phyloP scores from a whole-genome alignment of 495 filamentous ascomycete genomes.

The Daldinia childiae region DNA sequence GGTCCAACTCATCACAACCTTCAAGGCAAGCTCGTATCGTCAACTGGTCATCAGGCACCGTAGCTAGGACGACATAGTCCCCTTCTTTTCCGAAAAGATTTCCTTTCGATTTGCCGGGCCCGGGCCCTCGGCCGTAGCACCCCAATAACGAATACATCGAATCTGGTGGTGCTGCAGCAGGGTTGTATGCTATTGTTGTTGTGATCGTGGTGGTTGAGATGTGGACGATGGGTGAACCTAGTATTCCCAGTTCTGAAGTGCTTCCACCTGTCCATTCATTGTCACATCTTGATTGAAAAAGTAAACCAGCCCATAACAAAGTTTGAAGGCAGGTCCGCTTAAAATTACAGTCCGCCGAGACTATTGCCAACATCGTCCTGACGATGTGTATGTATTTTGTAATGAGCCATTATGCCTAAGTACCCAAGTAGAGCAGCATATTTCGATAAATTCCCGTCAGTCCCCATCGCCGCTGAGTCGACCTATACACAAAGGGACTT shows the following conservation, averaged over 20 bases:
- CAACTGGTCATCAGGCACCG: slow-evolving; percentile 10
- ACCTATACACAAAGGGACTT: slow-evolving; percentile 36
- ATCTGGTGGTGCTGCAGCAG: slow-evolving; percentile 20
- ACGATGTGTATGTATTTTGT: slow-evolving; percentile 14
- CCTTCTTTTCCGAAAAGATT: slow-evolving; percentile 27
- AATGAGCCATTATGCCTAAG: slow-evolving; percentile 27
- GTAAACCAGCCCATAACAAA: slow-evolving; percentile 31
- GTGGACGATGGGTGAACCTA: slow-evolving; percentile 16
- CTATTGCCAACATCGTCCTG: slow-evolving; percentile 28
- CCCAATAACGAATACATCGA: slow-evolving; percentile 29
- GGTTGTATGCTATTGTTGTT: slow-evolving; percentile 40
- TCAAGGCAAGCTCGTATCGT: slow-evolving; percentile 32
- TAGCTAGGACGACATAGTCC: slow-evolving; percentile 1
- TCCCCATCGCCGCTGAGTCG: slow-evolving; percentile 17
- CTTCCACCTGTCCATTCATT: slow-evolving; percentile 10
- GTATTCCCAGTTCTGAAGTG: slow-evolving; percentile 26
- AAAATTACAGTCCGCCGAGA: slow-evolving; percentile 23
- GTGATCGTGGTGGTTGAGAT: slow-evolving; percentile 37
- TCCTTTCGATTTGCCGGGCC: background rate
- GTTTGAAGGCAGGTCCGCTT: slow-evolving; percentile 22
- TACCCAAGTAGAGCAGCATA: slow-evolving; percentile 11
- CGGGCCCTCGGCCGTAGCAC: slow-evolving; percentile 13
- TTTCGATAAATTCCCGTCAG: slow-evolving; percentile 19
- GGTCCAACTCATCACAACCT: slow-evolving; percentile 13
- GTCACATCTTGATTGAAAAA: slow-evolving; percentile 32